phyloP scores from a whole-genome alignment of 768 basidiomycete species.

The Psilocybe cyanescens region DNA sequence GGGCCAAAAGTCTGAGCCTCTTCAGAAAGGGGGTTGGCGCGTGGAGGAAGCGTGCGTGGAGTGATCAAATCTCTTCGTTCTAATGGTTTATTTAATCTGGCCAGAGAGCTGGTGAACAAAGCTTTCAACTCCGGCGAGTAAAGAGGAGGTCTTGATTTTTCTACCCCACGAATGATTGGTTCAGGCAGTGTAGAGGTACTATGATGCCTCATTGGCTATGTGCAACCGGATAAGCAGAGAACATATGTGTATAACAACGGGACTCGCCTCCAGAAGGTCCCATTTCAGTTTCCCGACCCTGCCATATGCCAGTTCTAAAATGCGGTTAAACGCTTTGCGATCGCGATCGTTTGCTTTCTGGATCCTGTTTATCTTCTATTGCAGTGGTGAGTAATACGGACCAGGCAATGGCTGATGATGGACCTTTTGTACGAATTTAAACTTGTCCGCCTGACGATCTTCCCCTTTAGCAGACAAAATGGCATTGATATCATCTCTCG shows the following conservation, averaged over 20 bases:
- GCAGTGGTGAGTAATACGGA: background rate
- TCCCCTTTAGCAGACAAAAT: slow-evolving; percentile 38
- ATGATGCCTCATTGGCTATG: slow-evolving; percentile 60
- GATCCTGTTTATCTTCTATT: slow-evolving; percentile 58
- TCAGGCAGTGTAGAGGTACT: slow-evolving; percentile 43
- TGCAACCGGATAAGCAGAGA: background rate
- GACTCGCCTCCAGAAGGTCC: slow-evolving; percentile 67
- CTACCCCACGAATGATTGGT: slow-evolving; percentile 52
- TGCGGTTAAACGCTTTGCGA: slow-evolving; percentile 51
- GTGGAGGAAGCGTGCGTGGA: slow-evolving; percentile 62
- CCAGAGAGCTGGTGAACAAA: slow-evolving; percentile 57
- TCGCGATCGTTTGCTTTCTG: slow-evolving; percentile 57
- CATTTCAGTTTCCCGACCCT: slow-evolving; percentile 71
- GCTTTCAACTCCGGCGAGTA: slow-evolving; percentile 66
- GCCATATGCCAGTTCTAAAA: slow-evolving; percentile 77
- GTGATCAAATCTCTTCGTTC: slow-evolving; percentile 38
- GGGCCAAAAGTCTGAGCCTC: slow-evolving; percentile 65
- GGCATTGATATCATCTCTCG: slow-evolving; percentile 58
- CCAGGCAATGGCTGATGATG: slow-evolving; percentile 3
- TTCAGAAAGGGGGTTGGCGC: slow-evolving; percentile 57
- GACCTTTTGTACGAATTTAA: slow-evolving; percentile 59
- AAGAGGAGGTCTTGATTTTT: slow-evolving; percentile 62
- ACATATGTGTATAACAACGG: background rate
- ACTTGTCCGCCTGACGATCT: slow-evolving; percentile 38
- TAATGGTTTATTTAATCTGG: slow-evolving; percentile 52